Evolutionary conservation across 148 eudicot genomes (phyloP), one percentile per base, ranked within the genome.

Genomic region (Beta vulgaris): DNA sequence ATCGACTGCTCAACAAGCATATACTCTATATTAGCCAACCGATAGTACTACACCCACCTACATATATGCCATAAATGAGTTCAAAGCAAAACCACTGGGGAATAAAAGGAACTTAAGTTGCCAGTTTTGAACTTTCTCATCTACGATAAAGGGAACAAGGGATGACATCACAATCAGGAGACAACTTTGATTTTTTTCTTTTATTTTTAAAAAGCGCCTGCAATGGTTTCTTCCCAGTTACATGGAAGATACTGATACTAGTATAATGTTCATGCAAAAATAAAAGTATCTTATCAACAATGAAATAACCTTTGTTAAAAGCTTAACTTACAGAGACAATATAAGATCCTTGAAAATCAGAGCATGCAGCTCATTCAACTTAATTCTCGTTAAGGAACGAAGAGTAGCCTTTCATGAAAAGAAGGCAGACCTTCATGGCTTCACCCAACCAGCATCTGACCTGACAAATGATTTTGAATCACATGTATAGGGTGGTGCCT

Each of bases 301-400:
- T 26, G 6, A 67, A 25, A 25, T 67, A 39, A 42, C 9, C 43
- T 43, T 51, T 67, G 3, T 21, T 1, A 26, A 67, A 67, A 26
- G 53, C 49, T 42, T 1, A 67, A 67, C 71, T 67, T 67, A 67
- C 71, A 67, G 53, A 43, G 53, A 42, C 15, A n/a, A 40, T 34
- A 67, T 26, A 26, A 4, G 15, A 7, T 13, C 21, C 10, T 43
- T 67, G 71, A 42, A 43, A n/a, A 21, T 42, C 35, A 26, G 35
- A 42, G n/a, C 28, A 67, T 67, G 71, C 7, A 43, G 35, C 34
- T 26, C 53, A 16, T 26, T 67, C 0, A 14, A n/a, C 8, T n/a
- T 35, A 67, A 67, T 35, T 40, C 35, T 35, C 32, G 3, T 6
- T 11, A 11, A 42, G 18, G 29, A 18, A n/a, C 18, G 69, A 67